phyloP scores from a whole-genome alignment of 257 asterid species.

The Solanum okadae region DNA sequence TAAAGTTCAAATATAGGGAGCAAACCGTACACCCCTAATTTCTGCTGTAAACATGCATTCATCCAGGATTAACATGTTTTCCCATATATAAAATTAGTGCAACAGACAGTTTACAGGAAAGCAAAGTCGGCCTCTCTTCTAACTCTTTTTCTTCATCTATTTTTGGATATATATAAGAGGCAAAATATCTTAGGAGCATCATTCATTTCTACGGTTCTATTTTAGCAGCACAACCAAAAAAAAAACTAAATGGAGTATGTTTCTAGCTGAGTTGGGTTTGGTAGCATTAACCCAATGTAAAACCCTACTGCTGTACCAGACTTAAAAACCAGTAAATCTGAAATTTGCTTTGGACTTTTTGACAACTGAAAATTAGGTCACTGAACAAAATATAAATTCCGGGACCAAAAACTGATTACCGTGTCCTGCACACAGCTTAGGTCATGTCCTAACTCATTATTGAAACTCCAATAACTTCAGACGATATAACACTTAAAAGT shows the following conservation, averaged over 20 bases:
- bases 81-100: not conserved
- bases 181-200: not conserved
- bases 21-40: not conserved
- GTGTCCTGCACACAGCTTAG: not conserved
- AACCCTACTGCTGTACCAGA: not conserved
- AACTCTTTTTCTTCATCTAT: not conserved
- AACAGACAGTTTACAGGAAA: not conserved
- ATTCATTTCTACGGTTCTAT: not conserved
- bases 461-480: not conserved
- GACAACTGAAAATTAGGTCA: not conserved
- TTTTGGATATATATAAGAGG: not conserved
- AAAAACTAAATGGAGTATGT: not conserved
- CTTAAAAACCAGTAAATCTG: not conserved
- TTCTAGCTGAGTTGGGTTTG: not conserved
- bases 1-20: not conserved
- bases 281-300: not conserved
- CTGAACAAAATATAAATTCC: not conserved
- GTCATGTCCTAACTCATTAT: not conserved
- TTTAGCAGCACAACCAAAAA: not conserved
- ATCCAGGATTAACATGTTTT: not conserved
- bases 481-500: not conserved
- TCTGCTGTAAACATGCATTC: not conserved
- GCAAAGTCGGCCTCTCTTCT: not conserved
- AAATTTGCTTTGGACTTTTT: not conserved
- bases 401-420: not conserved